Percentiles rank a stretch among this genome's conserved stretches.
phyloP scores from a whole-genome alignment of 176 grass and related monocot species.

The Themeda triandra region DNA sequence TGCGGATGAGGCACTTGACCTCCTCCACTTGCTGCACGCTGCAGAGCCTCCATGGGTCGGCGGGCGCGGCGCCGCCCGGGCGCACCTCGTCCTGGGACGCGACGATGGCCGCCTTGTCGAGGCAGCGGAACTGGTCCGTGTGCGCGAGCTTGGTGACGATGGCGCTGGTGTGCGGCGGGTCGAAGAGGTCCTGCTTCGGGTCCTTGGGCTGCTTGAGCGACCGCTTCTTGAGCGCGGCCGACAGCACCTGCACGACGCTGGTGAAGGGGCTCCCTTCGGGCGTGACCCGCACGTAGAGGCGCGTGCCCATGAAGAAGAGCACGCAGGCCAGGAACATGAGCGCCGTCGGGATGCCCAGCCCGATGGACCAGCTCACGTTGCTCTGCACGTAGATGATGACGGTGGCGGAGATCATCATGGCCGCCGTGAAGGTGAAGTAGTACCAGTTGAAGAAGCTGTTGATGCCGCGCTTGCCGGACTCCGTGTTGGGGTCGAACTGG shows the following conservation, averaged over 20 bases:
- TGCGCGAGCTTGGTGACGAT: constrained; percentile 66
- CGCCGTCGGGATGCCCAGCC: constrained; percentile 64
- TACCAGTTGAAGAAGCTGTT: constrained; percentile 99
- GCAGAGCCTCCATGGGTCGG: constrained; percentile 66
- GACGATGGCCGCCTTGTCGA: constrained; percentile 83
- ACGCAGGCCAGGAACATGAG: constrained; percentile 83
- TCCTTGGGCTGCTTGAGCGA: constrained; percentile 66
- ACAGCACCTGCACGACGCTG: constrained; percentile 66
- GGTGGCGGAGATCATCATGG: constrained; percentile 83
- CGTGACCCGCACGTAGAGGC: constrained; percentile 62
- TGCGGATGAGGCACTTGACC: constrained; percentile 79
- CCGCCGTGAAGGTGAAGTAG: constrained; percentile 93
- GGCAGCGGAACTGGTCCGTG: constrained; percentile 83
- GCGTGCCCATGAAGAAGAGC: constrained; percentile 84
- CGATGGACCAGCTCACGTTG: constrained; percentile 82
- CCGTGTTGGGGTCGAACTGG: constrained; percentile 82
- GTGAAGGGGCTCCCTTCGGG: constrained; percentile 90
- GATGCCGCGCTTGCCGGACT: constrained; percentile 89
- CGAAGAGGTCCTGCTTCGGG: constrained; percentile 72
- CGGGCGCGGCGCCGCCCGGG: constrained; percentile 14
- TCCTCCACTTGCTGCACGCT: constrained; percentile 94
- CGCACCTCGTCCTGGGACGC: constrained; percentile 44
- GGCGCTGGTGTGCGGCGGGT: constrained; percentile 73
- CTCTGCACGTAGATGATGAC: constrained; percentile 99
- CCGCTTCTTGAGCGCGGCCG: constrained; percentile 47